A percentile compares a stretch with the other conserved stretches of the same genome.
phyloP scores from a whole-genome alignment of 768 basidiomycete species.

The Boletus rex-veris region DNA sequence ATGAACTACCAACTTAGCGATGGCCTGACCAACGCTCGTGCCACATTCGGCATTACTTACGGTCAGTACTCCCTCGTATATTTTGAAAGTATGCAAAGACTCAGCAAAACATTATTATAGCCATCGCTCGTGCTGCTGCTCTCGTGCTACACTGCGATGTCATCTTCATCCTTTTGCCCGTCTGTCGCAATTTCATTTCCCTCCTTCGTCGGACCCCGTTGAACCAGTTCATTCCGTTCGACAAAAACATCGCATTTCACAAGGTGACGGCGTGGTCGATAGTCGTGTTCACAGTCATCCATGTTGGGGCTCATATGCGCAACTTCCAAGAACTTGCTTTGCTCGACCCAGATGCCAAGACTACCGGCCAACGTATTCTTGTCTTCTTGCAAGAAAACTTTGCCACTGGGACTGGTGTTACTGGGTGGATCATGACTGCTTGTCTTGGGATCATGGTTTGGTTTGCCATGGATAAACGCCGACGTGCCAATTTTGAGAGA shows the following conservation, averaged over 20 bases:
- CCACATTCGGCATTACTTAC: slow-evolving; percentile 73
- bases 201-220: slow-evolving; percentile 81
- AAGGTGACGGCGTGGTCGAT: slow-evolving; percentile 92
- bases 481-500: slow-evolving; percentile 74
- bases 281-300: slow-evolving; percentile 69
- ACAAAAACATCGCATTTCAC: slow-evolving; percentile 90
- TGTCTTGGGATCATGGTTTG: slow-evolving; percentile 76
- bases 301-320: slow-evolving; percentile 81
- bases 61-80: slow-evolving; percentile 41
- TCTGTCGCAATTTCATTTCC: slow-evolving; percentile 95
- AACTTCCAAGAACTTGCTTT: slow-evolving; percentile 73
- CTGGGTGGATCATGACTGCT: slow-evolving; percentile 86
- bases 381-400: slow-evolving; percentile 83
- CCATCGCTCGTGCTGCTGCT: slow-evolving; percentile 83
- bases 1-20: slow-evolving; percentile 79
- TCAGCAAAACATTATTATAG: slow-evolving; percentile 35
- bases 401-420: slow-evolving; percentile 73
- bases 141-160: slow-evolving; percentile 89
- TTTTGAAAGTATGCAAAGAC: neutral
- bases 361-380: slow-evolving; percentile 50
- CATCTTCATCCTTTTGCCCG: slow-evolving; percentile 89
- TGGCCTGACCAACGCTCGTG: slow-evolving; percentile 62
- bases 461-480: slow-evolving; percentile 79
- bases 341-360: slow-evolving; percentile 50
- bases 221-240: slow-evolving; percentile 86